Conservation (phyloP, 257 asterid genomes). For the Oldenlandia corymbosa region DNA sequence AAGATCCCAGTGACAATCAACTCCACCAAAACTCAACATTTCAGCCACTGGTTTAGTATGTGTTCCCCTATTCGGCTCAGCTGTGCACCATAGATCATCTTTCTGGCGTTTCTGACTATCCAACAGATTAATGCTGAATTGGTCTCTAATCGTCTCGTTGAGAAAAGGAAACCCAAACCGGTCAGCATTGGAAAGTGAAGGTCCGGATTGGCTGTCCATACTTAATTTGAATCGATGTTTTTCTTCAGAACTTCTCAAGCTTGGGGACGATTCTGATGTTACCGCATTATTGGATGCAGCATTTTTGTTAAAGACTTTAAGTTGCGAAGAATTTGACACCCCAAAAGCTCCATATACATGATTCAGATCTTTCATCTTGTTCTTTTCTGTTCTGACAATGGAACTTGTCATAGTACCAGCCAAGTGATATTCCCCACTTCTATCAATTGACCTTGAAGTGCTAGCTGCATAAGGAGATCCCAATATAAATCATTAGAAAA, state of each 20-base stretch:
- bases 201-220: constrained; percentile 19
- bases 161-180: constrained; percentile 25
- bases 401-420: constrained; percentile 19
- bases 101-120: constrained; percentile 20
- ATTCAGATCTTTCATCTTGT: constrained; percentile 21
- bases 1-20: constrained; percentile 24
- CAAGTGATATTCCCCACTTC: constrained; percentile 22
- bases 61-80: constrained; percentile 27
- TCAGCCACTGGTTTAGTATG: constrained; percentile 21
- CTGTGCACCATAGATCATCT: constrained; percentile 24
- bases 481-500: constrained; percentile 8
- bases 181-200: constrained; percentile 23
- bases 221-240: constrained; percentile 17
- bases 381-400: constrained; percentile 27
- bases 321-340: constrained; percentile 22
- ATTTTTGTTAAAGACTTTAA: constrained; percentile 17
- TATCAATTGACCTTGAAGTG: constrained; percentile 24
- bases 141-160: constrained; percentile 18
- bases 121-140: constrained; percentile 13
- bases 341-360: constrained; percentile 24
- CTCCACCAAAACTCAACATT: constrained; percentile 23
- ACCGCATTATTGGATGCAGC: constrained; percentile 15
- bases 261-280: constrained; percentile 23
- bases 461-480: constrained; percentile 28
- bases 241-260: constrained; percentile 23